Evolutionary conservation across 306 rosid species (phyloP), one percentile per base, ranked within the genome.

Genomic region (Begonia fuchsioides): DNA sequence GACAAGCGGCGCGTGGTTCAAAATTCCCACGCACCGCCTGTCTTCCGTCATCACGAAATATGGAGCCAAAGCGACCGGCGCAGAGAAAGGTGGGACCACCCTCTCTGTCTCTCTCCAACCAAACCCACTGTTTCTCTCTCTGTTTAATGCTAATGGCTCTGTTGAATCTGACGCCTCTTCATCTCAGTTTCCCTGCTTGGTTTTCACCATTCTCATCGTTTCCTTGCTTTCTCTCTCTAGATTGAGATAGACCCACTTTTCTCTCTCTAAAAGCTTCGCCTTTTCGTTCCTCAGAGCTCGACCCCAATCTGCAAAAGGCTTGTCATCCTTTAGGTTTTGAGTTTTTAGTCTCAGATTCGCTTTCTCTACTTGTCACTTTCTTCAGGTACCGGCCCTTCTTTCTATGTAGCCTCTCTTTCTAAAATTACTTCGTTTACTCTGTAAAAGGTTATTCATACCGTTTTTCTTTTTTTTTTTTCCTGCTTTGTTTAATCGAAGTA

Each of bases 291-390:
- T 57, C 54, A 32, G 54, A 52, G 55, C 58, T 16, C 45, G 38
- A 44, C 57, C 35, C 39, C 13, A 54, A 55, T 55, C 73, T 56
- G 72, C 46, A 58, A 83, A 77, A 71, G 64, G 55, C 77, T 68
- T 9, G 44, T 9, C 15, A 6, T 55, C 12, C 66, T 75, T 61
- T 68, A 41, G 61, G 57, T 73, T 66, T 66, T 52, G 67, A 41
- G 61, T 59, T 73, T 66, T 66, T 52, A 68, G 65, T 68, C 63
- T 58, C 67, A 53, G 78, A 54, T 72, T 80, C 76, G 61, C 70
- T 84, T 63, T 79, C 70, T 56, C 72, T 56, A 70, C 59, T 32
- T 71, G 76, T 74, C 72, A 69, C 68, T 71, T 55, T 73, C 70
- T 66, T 40, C 38, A 62, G 86, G 79, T 68, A 76, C 35, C 1